Percentiles rank a stretch among this genome's conserved stretches.
Evolutionary conservation across 1,139 yeast genomes (phyloP).

Genomic region (Zygoascus meyerae): DNA sequence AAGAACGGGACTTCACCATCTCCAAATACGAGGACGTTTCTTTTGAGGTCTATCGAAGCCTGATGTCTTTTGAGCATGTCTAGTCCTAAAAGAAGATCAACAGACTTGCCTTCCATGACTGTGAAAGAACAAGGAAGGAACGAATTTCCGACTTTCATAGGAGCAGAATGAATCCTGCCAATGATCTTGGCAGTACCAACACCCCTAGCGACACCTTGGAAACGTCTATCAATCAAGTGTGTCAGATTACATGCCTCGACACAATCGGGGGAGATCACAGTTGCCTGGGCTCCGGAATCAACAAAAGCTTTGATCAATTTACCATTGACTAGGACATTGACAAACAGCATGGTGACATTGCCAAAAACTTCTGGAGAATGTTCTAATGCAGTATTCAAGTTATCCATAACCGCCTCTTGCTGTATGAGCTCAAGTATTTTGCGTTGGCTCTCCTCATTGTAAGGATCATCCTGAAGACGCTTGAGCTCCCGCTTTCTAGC

Average conservation of each 20-base stretch:
- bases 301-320: conserved; percentile 83
- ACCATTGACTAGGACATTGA: conserved; percentile 72
- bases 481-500: conserved; percentile 46
- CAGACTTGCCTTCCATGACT: conserved; percentile 60
- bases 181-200: conserved; percentile 77
- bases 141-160: conserved; percentile 65
- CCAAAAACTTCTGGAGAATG: conserved; percentile 88
- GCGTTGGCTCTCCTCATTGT: conserved; percentile 65
- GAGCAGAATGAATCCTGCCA: conserved; percentile 88
- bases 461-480: conserved; percentile 57
- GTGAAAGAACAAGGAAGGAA: conserved; percentile 75
- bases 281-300: conserved; percentile 92
- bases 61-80: conserved; percentile 87
- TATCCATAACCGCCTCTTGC: conserved; percentile 71
- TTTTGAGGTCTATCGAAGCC: conserved; percentile 69
- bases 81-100: conserved; percentile 48
- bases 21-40: conserved; percentile 66
- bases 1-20: conserved; percentile 65
- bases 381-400: conserved; percentile 72
- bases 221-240: conserved; percentile 74
- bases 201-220: conserved; percentile 79
- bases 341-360: conserved; percentile 74
- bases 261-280: conserved; percentile 70
- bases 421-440: conserved; percentile 63
- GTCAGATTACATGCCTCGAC: conserved; percentile 69